These are phyloP conservation scores for Trichoderma cornu-damae DNA, from an alignment of 2,329 filamentous ascomycete genomes.

Conservation along the genomic window DNA sequence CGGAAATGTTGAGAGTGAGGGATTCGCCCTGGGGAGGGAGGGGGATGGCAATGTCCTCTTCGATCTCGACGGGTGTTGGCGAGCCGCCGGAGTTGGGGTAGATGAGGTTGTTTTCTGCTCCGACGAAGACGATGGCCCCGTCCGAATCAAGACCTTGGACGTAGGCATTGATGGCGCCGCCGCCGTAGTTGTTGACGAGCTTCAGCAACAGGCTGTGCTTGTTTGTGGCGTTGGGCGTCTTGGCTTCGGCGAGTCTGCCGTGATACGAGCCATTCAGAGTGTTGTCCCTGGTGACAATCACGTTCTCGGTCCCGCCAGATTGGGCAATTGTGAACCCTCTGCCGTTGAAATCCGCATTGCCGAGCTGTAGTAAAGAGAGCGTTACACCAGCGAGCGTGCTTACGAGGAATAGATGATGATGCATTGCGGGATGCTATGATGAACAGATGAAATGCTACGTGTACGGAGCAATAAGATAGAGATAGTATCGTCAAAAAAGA, in stretches of 20 bases:
- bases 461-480: too few relatives aligned
- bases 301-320: constrained; percentile 30
- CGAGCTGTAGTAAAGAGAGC: not conserved
- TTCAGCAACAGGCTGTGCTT: constrained; percentile 25
- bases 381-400: not conserved
- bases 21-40: constrained; percentile 36
- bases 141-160: constrained; percentile 41
- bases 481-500: too few relatives aligned
- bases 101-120: constrained; percentile 36
- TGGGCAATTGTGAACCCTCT: constrained; percentile 30
- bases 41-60: constrained; percentile 40
- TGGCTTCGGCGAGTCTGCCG: constrained; percentile 6
- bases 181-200: constrained; percentile 42
- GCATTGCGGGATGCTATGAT: not conserved
- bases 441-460: not conserved
- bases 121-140: constrained; percentile 40
- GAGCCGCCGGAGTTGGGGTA: constrained; percentile 40
- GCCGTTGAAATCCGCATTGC: too few relatives aligned
- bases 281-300: constrained; percentile 37
- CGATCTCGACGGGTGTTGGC: constrained; percentile 34
- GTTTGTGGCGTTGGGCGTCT: constrained; percentile 2
- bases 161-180: constrained; percentile 40
- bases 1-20: constrained; percentile 37
- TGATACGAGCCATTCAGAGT: constrained; percentile 37
- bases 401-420: not conserved